Evolutionary conservation across 257 asterid genomes (phyloP).

Genomic region (Solanum gracilifrons): DNA sequence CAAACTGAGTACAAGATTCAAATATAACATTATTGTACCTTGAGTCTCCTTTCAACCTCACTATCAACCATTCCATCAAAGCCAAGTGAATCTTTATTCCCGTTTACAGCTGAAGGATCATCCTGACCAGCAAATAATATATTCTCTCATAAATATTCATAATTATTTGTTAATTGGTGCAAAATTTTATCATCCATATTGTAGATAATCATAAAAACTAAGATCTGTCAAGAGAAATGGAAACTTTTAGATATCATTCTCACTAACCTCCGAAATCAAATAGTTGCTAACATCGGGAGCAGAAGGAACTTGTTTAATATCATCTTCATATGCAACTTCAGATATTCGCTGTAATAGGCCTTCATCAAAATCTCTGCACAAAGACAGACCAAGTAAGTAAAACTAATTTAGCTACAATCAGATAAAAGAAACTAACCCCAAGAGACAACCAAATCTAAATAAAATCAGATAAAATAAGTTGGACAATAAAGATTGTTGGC

Average conservation of each 20-base stretch:
- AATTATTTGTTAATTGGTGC: not conserved
- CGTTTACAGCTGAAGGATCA: constrained; percentile 54
- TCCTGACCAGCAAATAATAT: constrained; percentile 39
- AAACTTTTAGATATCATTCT: not conserved
- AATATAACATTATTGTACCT: constrained; percentile 40
- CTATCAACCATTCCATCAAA: constrained; percentile 83
- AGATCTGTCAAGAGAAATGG: not conserved
- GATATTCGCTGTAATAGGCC: constrained; percentile 63
- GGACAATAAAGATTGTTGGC: not conserved
- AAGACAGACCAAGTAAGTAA: constrained; percentile 9
- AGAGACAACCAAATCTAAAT: constrained; percentile 4
- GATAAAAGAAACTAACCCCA: not conserved
- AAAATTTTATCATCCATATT: not conserved
- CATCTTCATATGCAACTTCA: constrained; percentile 79
- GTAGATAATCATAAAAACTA: not conserved
- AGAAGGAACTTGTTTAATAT: constrained; percentile 39
- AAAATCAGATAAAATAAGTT: not conserved
- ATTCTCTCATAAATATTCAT: constrained; percentile 1
- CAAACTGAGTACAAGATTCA: not conserved
- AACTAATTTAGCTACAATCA: constrained; percentile 4
- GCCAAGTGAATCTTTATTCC: constrained; percentile 60
- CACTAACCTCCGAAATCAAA: constrained; percentile 71
- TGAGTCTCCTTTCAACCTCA: constrained; percentile 88
- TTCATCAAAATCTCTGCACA: constrained; percentile 82
- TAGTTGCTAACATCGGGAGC: constrained; percentile 88